Evolutionary conservation across 805 yeast species (phyloP).

Genomic region (Candida tibetensis): DNA sequence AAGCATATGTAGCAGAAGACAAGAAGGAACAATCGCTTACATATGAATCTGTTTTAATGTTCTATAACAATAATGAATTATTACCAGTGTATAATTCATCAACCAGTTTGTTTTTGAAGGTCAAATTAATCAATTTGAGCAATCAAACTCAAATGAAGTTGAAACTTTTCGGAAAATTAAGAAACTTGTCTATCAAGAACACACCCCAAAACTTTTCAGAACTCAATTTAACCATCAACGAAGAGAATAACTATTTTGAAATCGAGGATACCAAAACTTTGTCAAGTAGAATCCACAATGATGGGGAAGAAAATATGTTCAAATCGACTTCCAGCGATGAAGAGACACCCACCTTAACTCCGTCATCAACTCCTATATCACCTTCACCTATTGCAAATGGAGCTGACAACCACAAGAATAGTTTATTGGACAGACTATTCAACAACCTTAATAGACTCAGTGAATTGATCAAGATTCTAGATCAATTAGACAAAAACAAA

Average conservation of each 20-base stretch:
- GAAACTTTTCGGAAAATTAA: slow-evolving; percentile 24
- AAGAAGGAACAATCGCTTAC: slow-evolving; percentile 1
- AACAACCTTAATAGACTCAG: slow-evolving; percentile 29
- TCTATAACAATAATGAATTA: slow-evolving; percentile 24
- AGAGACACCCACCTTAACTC: background rate
- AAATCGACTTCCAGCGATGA: background rate
- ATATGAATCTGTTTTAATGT: slow-evolving; percentile 24
- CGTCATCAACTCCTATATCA: slow-evolving; percentile 1
- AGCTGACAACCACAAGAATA: background rate
- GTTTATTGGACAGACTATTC: slow-evolving; percentile 26
- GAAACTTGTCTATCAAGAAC: slow-evolving; percentile 22
- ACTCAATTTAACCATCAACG: slow-evolving; percentile 21
- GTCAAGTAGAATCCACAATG: slow-evolving; percentile 21
- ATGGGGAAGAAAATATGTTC: slow-evolving; percentile 1
- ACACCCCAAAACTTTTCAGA: slow-evolving; percentile 17
- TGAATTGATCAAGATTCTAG: slow-evolving; percentile 30
- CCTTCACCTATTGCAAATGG: slow-evolving; percentile 3
- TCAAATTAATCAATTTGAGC: slow-evolving; percentile 20
- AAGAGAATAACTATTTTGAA: slow-evolving; percentile 23
- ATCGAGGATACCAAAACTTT: slow-evolving; percentile 28
- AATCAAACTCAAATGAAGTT: slow-evolving; percentile 21
- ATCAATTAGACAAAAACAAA: slow-evolving; percentile 29
- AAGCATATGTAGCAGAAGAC: background rate
- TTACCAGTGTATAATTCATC: slow-evolving; percentile 35
- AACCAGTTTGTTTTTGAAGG: slow-evolving; percentile 30